Base-by-base conservation (phyloP, 2,329 filamentous ascomycete genomes). In the Myriosclerotinia curreyana region DNA sequence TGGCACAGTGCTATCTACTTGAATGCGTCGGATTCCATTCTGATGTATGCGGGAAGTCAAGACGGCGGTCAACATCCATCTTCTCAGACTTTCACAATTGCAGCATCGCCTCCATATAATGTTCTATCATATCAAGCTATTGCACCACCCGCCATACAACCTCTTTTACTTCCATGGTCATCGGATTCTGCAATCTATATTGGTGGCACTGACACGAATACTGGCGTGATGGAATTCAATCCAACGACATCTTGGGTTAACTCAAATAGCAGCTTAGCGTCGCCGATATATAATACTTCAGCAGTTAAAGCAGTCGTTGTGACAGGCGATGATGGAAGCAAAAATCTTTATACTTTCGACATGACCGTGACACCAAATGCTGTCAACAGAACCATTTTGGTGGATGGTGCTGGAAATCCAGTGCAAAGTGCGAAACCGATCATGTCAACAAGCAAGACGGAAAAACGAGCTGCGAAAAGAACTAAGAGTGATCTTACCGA, bases 1-100 rank as follows among this genome's bases (percentile, higher is more conserved):
- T 84, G 88, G 70, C 94, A 98, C 75, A 87, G 85, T 69, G 89
- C 89, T 15, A 82, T 85, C 22, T 97, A 92, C 74, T 79, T 98
- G 62, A 82, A 86, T 67, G 82, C 82, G 28, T 83, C 86, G 20
- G 82, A 91, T 63, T 83, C 85, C 5, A 90, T 98, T 62, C 77
- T 97, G 31, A 82, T 96, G 34, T 97, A 93, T 74, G 90, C 88
- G 40, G 94, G 94, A 53, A 86, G 82, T 20, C 85, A 87, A 70
- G 83, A 87, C 69, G 85, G 84, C 34, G 78, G 77, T 42, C 75
- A 78, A 11, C 76, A 78, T 8, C 78, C 83, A 0, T 92, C 90
- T 0, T 85, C 87, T 1, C 83, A 91, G 69, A 94, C 91, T 0
- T 96, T 93, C 71, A 81, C 88, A 22, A 86, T 97, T 65, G 79